Evolutionary conservation across 805 yeast genomes (phyloP).

Genomic region (Ogataea zsoltii): DNA sequence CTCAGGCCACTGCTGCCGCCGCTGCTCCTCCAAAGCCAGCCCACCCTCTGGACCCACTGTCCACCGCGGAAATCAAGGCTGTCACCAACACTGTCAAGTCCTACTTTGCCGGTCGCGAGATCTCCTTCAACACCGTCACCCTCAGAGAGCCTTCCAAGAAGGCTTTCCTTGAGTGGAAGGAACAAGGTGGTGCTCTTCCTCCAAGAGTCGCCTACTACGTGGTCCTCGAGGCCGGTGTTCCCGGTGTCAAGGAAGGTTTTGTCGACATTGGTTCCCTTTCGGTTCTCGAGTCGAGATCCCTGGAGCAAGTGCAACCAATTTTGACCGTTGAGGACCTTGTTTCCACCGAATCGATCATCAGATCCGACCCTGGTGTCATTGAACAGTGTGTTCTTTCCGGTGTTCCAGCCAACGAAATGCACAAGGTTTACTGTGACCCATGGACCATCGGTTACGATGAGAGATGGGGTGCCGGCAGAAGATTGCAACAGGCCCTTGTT

Average conservation of each 20-base stretch:
- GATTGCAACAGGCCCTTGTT: constrained; percentile 80
- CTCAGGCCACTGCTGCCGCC: constrained; percentile 57
- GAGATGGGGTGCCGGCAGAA: constrained; percentile 74
- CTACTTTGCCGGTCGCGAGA: constrained; percentile 43
- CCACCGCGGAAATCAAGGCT: constrained; percentile 60
- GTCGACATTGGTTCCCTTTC: constrained; percentile 54
- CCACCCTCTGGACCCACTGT: constrained; percentile 73
- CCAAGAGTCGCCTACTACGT: constrained; percentile 70
- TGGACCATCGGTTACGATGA: constrained; percentile 66
- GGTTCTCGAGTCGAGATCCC: constrained; percentile 47
- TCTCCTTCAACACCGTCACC: constrained; percentile 68
- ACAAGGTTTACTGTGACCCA: constrained; percentile 62
- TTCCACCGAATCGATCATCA: constrained; percentile 61
- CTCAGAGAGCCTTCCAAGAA: constrained; percentile 70
- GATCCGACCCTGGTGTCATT: constrained; percentile 70
- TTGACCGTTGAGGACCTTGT: constrained; percentile 69
- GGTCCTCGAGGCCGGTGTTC: constrained; percentile 54
- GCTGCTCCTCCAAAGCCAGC: constrained; percentile 55
- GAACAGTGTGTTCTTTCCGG: constrained; percentile 74
- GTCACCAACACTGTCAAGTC: constrained; percentile 54
- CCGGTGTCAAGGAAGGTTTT: constrained; percentile 71
- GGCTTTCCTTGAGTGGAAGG: constrained; percentile 66
- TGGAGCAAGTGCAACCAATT: constrained; percentile 71
- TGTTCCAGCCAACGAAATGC: constrained; percentile 61
- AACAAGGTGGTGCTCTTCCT: constrained; percentile 58